Conservation (phyloP, 805 yeast species). For the Candida wancherniae region DNA sequence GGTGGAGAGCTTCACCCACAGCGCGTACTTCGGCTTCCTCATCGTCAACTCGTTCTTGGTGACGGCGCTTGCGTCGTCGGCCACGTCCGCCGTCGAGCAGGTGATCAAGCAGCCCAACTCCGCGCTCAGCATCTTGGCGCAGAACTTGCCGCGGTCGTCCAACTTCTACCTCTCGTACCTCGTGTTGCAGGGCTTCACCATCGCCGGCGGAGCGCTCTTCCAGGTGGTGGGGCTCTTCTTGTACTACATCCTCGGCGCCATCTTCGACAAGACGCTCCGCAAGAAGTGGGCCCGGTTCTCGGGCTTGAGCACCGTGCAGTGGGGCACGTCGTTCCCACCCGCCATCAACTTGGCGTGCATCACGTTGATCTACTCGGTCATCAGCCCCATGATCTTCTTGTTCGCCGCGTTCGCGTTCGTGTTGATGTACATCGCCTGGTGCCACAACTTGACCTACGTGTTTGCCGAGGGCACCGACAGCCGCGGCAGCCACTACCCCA, state of each 20-base stretch:
- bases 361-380: constrained; percentile 60
- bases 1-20: constrained; percentile 62
- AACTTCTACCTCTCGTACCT: constrained; percentile 69
- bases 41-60: constrained; percentile 68
- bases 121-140: constrained; percentile 57
- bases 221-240: constrained; percentile 57
- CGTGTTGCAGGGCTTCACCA: constrained; percentile 62
- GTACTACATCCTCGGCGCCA: constrained; percentile 52
- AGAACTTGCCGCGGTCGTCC: constrained; percentile 67
- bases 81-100: constrained; percentile 60
- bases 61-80: constrained; percentile 67
- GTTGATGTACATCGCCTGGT: constrained; percentile 69
- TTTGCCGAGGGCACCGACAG: constrained; percentile 63
- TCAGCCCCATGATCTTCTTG: constrained; percentile 76
- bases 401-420: constrained; percentile 70
- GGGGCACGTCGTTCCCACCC: constrained; percentile 80
- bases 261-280: constrained; percentile 61
- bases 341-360: constrained; percentile 70
- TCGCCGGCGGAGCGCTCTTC: constrained; percentile 60
- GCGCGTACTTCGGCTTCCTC: constrained; percentile 63
- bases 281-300: constrained; percentile 61
- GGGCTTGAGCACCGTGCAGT: constrained; percentile 46
- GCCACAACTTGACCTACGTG: constrained; percentile 74
- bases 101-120: constrained; percentile 55
- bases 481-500: constrained; percentile 80